phyloP scores from a whole-genome alignment of 2,329 filamentous ascomycete genomes.

The Pestalotiopsis sp. region DNA sequence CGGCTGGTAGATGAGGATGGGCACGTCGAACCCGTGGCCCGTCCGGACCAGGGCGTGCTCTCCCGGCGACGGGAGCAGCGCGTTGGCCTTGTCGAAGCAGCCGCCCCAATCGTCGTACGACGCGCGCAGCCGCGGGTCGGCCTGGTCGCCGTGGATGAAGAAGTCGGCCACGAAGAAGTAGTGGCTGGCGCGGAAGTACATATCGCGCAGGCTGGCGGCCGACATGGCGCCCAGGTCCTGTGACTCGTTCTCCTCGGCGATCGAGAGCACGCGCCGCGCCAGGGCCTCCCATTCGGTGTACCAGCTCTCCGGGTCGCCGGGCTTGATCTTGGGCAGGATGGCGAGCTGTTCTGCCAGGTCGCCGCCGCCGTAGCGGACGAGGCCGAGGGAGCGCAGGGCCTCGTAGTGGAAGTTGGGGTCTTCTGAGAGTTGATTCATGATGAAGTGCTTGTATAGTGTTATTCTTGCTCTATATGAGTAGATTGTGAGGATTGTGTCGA shows the following conservation, averaged over 20 bases:
- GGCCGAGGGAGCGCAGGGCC: slow-evolving; percentile 24
- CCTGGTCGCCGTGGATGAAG: slow-evolving; percentile 37
- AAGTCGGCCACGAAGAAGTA: slow-evolving; percentile 41
- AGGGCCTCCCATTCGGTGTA: slow-evolving; percentile 24
- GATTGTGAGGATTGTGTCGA: neutral
- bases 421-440: slow-evolving; percentile 24
- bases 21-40: slow-evolving; percentile 25
- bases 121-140: slow-evolving; percentile 33
- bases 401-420: slow-evolving; percentile 29
- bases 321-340: slow-evolving; percentile 26
- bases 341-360: slow-evolving; percentile 31
- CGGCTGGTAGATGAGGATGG: slow-evolving; percentile 21
- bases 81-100: slow-evolving; percentile 32
- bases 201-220: slow-evolving; percentile 30
- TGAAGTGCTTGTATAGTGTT: neutral
- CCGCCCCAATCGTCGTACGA: slow-evolving; percentile 33
- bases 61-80: slow-evolving; percentile 32
- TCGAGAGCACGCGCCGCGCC: slow-evolving; percentile 20
- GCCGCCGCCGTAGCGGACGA: slow-evolving; percentile 26
- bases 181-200: slow-evolving; percentile 34
- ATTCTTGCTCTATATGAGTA: too few species aligned
- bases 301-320: slow-evolving; percentile 29
- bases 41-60: slow-evolving; percentile 31
- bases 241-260: slow-evolving; percentile 21
- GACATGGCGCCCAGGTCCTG: slow-evolving; percentile 7